phyloP scores from a whole-genome alignment of 352 stramenopile species.

The Phytopythium litorale region DNA sequence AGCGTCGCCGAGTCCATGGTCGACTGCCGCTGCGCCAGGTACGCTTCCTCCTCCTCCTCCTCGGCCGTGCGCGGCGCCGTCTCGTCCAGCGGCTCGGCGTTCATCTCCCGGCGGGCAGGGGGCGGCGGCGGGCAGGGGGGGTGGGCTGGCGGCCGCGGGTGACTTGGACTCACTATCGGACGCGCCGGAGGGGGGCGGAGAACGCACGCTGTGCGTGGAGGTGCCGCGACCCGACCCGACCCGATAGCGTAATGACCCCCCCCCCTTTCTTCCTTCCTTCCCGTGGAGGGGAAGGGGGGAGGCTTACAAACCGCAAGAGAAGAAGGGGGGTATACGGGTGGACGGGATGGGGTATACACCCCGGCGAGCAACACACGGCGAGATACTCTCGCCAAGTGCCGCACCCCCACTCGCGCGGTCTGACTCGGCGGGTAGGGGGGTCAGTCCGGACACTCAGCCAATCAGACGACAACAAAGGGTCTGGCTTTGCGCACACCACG shows the following conservation, averaged over 20 bases:
- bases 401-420: not conserved
- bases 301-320: no score
- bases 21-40: constrained; percentile 59
- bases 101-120: not conserved
- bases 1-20: constrained; percentile 82
- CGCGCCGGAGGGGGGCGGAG: not conserved
- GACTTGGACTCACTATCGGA: not conserved
- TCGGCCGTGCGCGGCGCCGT: not conserved
- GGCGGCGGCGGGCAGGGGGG: no score
- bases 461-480: not conserved
- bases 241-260: not conserved
- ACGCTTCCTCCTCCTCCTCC: constrained; percentile 38
- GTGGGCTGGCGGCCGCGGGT: not conserved
- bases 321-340: not conserved
- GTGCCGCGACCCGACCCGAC: not conserved
- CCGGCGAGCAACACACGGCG: no score
- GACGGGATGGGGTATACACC: not conserved
- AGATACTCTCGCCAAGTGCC: not conserved
- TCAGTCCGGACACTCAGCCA: not conserved
- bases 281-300: not conserved
- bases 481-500: not conserved
- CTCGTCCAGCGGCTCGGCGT: constrained; percentile 3
- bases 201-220: not conserved
- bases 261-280: not conserved
- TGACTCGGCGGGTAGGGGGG: constrained; percentile 2